Conservation (phyloP, 768 basidiomycete species). For the Boletus patriciae region DNA sequence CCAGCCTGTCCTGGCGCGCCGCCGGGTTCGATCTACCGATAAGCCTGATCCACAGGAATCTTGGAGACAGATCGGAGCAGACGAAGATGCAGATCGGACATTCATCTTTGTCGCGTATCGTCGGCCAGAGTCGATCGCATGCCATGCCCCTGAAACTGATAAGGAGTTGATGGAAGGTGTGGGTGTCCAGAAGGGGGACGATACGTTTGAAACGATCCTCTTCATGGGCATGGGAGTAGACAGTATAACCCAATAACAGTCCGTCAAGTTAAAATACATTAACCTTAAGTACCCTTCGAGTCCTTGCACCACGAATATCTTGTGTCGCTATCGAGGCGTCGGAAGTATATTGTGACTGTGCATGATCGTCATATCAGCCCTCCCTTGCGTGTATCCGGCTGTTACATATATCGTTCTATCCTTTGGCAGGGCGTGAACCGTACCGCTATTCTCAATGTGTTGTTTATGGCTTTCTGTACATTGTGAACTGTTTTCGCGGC, state of each 20-base stretch:
- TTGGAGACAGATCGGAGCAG: slow-evolving; percentile 48
- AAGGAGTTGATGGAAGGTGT: slow-evolving; percentile 56
- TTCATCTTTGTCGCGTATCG: slow-evolving; percentile 67
- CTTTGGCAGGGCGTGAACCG: slow-evolving; percentile 25
- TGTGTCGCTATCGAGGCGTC: slow-evolving; percentile 30
- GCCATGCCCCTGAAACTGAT: slow-evolving; percentile 55
- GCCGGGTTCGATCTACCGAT: not conserved
- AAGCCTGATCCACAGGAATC: not conserved
- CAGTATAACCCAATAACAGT: slow-evolving; percentile 1
- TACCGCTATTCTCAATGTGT: slow-evolving; percentile 28
- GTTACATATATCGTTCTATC: slow-evolving; percentile 33
- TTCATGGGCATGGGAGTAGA: slow-evolving; percentile 36
- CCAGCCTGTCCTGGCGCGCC: slow-evolving; percentile 47
- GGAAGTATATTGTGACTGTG: slow-evolving; percentile 32
- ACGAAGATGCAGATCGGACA: slow-evolving; percentile 38
- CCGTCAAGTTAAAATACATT: not conserved
- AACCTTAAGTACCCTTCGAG: not conserved
- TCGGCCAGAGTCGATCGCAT: slow-evolving; percentile 54
- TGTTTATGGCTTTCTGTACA: slow-evolving; percentile 40
- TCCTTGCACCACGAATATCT: slow-evolving; percentile 26
- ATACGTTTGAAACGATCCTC: slow-evolving; percentile 70
- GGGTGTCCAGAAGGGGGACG: slow-evolving; percentile 61
- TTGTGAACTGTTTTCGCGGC: slow-evolving; percentile 17
- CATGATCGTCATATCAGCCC: slow-evolving; percentile 19
- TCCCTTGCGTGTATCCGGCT: slow-evolving; percentile 18